Percentiles rank a stretch among this genome's conserved stretches.
These are phyloP conservation scores for Colletotrichum sp. DNA, from an alignment of 2,329 filamentous ascomycete genomes.

Conservation along the genomic window DNA sequence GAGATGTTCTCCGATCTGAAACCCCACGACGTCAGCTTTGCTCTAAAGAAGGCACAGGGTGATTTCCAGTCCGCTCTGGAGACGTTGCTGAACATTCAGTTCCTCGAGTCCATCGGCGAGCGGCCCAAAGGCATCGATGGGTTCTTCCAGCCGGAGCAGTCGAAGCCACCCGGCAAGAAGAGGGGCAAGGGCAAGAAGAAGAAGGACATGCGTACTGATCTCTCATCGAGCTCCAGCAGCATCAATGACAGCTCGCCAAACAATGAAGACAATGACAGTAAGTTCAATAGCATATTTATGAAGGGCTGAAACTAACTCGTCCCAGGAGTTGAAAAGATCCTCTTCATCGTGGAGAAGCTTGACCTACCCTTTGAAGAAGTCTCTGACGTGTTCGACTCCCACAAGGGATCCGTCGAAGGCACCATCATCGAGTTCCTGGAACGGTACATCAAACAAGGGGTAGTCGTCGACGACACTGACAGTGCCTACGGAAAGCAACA, in stretches of 20 bases:
- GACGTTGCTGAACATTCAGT: slow-evolving; percentile 79
- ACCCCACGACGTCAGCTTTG: slow-evolving; percentile 67
- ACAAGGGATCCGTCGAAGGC: slow-evolving; percentile 41
- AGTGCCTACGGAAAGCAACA: slow-evolving; percentile 33
- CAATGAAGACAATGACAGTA: slow-evolving; percentile 11
- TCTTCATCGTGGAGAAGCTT: slow-evolving; percentile 49
- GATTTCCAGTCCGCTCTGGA: slow-evolving; percentile 77
- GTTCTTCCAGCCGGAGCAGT: slow-evolving; percentile 67
- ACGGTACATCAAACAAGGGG: slow-evolving; percentile 42
- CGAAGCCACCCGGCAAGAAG: slow-evolving; percentile 32
- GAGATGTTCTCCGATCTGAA: slow-evolving; percentile 77
- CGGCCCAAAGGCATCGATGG: slow-evolving; percentile 80
- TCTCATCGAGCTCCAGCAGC: slow-evolving; percentile 19
- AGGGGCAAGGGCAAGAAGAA: slow-evolving; percentile 42
- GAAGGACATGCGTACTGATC: background rate
- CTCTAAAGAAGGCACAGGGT: slow-evolving; percentile 70
- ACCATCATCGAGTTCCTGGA: slow-evolving; percentile 49
- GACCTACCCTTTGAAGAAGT: slow-evolving; percentile 46
- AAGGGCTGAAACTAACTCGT: background rate
- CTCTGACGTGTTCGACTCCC: slow-evolving; percentile 42
- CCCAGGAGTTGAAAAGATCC: slow-evolving; percentile 43
- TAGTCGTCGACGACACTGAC: slow-evolving; percentile 22
- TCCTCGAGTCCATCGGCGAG: slow-evolving; percentile 71
- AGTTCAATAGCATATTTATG: background rate
- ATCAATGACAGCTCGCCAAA: background rate